Conservation (phyloP, 2,329 filamentous ascomycete species). For the Pleomassaria siparia region DNA sequence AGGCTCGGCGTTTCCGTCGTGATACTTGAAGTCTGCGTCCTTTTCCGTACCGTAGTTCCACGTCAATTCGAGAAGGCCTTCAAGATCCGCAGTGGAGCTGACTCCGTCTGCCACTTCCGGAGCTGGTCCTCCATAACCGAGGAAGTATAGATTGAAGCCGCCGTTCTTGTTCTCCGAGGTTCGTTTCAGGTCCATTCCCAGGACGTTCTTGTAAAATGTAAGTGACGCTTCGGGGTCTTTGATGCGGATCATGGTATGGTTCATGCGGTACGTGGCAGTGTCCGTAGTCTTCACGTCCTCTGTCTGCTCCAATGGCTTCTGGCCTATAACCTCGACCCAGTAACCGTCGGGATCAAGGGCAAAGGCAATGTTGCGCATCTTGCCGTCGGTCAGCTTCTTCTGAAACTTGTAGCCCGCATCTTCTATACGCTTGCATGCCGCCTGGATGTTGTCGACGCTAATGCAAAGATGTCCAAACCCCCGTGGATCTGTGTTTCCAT, state of each 20-base stretch:
- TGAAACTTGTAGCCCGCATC: conserved; percentile 91
- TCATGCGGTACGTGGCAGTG: conserved; percentile 72
- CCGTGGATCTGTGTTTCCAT: conserved; percentile 89
- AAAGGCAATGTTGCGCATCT: conserved; percentile 75
- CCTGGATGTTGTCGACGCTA: conserved; percentile 69
- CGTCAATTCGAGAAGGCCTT: conserved; percentile 87
- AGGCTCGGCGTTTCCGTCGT: conserved; percentile 87
- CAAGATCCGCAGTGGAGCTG: conserved; percentile 65
- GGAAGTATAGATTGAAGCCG: conserved; percentile 89
- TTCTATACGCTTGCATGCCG: conserved; percentile 84
- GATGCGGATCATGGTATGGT: conserved; percentile 93
- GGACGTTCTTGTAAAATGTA: conserved; percentile 66
- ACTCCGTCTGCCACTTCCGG: conserved; percentile 57
- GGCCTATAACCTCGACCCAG: conserved; percentile 76
- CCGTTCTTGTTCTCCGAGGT: conserved; percentile 69
- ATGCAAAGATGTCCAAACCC: conserved; percentile 85
- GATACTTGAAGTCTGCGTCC: conserved; percentile 79
- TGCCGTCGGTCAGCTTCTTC: conserved; percentile 88
- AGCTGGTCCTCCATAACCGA: conserved; percentile 65
- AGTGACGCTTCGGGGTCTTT: conserved; percentile 60
- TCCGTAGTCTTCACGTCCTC: conserved; percentile 74
- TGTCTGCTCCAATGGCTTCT: conserved; percentile 70
- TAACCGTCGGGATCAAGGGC: conserved; percentile 78
- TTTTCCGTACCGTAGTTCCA: conserved; percentile 86
- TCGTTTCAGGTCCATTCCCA: conserved; percentile 84